Percentiles rank a stretch among this genome's conserved stretches.
phyloP scores from a whole-genome alignment of 352 stramenopile genomes.

The Globisporangium megalacanthum region DNA sequence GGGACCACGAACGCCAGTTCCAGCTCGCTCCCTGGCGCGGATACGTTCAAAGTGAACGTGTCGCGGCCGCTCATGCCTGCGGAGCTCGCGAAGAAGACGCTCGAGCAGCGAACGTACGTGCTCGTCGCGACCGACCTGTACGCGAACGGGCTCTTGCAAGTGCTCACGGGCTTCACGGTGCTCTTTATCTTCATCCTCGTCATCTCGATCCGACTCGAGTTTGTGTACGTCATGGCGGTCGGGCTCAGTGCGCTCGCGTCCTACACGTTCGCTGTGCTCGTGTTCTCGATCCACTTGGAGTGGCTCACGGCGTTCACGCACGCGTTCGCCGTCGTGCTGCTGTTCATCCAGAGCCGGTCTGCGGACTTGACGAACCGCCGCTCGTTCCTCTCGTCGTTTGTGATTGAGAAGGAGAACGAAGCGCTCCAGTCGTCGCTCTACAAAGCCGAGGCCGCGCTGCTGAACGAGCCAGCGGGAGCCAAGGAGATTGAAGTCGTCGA shows the following conservation, averaged over 20 bases:
- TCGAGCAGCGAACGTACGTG: constrained; percentile 28
- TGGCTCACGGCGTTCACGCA: constrained; percentile 62
- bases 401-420: constrained; percentile 85
- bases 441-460: constrained; percentile 72
- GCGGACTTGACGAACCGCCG: constrained; percentile 74
- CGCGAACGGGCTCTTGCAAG: constrained; percentile 51
- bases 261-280: constrained; percentile 56
- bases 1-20: constrained; percentile 5
- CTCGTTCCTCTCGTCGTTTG: constrained; percentile 77
- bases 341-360: constrained; percentile 76
- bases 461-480: constrained; percentile 72
- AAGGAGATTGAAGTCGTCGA: constrained; percentile 71
- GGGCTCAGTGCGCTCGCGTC: constrained; percentile 40
- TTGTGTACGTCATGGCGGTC: constrained; percentile 82
- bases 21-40: constrained; percentile 1
- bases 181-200: constrained; percentile 82
- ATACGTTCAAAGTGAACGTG: constrained; percentile 16
- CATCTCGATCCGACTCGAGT: constrained; percentile 84
- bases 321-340: constrained; percentile 54
- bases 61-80: constrained; percentile 4
- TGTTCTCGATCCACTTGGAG: constrained; percentile 55
- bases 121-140: constrained; percentile 42
- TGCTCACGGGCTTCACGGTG: constrained; percentile 60
- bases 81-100: constrained; percentile 16
- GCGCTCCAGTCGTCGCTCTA: constrained; percentile 72